phyloP scores from a whole-genome alignment of 352 stramenopile genomes.

The Phytophthora cactorum region DNA sequence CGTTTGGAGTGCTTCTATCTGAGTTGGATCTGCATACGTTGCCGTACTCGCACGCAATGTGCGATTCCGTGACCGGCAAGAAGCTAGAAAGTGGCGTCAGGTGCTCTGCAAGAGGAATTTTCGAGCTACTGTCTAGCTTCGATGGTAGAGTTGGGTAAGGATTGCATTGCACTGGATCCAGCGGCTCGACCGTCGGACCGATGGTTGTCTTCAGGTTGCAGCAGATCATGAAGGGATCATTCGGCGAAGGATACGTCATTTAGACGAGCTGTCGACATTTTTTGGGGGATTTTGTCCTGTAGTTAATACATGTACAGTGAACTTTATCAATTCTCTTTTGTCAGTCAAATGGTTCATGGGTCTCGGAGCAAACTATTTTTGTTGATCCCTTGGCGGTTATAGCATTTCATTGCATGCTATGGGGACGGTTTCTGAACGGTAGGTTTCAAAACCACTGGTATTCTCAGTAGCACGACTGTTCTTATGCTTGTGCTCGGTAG shows the following conservation, averaged over 20 bases:
- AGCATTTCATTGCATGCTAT: too few relatives aligned
- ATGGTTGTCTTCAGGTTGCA: conserved; percentile 24
- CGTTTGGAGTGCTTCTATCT: conserved; percentile 34
- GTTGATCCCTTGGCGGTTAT: too few relatives aligned
- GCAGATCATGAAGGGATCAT: conserved; percentile 7
- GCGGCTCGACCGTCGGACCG: conserved; percentile 6
- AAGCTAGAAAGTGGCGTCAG: conserved; percentile 15
- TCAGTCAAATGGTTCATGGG: too few relatives aligned
- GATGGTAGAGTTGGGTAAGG: conserved; percentile 1
- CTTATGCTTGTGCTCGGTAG: too few relatives aligned
- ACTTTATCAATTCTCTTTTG: too few relatives aligned
- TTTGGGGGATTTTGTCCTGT: too few relatives aligned
- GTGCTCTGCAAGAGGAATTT: conserved; percentile 16
- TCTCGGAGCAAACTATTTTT: too few relatives aligned
- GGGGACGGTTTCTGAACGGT: too few relatives aligned
- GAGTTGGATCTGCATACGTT: conserved; percentile 28
- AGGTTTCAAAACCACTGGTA: too few relatives aligned
- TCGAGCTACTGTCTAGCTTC: conserved; percentile 1
- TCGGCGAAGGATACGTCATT: background rate
- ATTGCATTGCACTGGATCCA: conserved; percentile 23
- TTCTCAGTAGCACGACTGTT: too few relatives aligned
- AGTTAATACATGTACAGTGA: too few relatives aligned
- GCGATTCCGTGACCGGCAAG: conserved; percentile 1
- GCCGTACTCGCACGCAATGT: conserved; percentile 24
- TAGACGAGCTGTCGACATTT: background rate